These are phyloP conservation scores for Marsdenia floribunda DNA, from an alignment of 257 asterid genomes.

Conservation along the genomic window DNA sequence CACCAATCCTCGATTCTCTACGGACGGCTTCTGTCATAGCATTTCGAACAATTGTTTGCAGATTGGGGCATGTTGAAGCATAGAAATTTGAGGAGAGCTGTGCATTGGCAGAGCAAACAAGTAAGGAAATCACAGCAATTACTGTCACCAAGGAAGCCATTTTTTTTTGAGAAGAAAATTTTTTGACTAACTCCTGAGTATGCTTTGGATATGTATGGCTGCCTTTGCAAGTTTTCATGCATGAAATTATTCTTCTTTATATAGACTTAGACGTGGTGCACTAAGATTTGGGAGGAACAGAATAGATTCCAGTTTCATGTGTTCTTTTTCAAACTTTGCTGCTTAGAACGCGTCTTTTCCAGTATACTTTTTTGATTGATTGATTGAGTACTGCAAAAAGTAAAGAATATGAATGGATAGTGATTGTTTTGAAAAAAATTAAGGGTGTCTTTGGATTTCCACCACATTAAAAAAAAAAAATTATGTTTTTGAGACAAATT, in stretches of 20 bases:
- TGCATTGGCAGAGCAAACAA: slow-evolving; percentile 28
- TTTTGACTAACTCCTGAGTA: too few relatives aligned
- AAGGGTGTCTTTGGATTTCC: too few relatives aligned
- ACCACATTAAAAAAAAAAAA: too few relatives aligned
- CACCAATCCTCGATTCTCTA: slow-evolving; percentile 40
- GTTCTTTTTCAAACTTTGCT: slow-evolving; percentile 8
- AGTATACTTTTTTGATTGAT: neutral
- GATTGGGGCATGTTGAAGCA: slow-evolving; percentile 37
- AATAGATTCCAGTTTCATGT: slow-evolving; percentile 8
- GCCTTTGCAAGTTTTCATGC: neutral
- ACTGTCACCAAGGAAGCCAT: slow-evolving; percentile 20
- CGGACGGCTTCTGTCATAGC: slow-evolving; percentile 41
- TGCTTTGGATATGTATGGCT: too few relatives aligned
- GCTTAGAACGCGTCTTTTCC: slow-evolving; percentile 7
- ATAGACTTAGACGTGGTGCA: neutral
- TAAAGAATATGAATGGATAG: too few relatives aligned
- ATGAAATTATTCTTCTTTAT: neutral
- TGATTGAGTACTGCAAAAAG: neutral
- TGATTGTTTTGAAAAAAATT: too few relatives aligned
- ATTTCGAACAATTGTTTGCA: slow-evolving; percentile 30
- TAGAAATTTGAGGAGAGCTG: slow-evolving; percentile 50
- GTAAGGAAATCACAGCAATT: slow-evolving; percentile 11
- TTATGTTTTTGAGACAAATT: too few relatives aligned
- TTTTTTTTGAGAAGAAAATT: neutral
- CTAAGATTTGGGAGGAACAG: neutral